Conservation (phyloP, 1,284 basidiomycete genomes). For the Laetiporus sulphureus region DNA sequence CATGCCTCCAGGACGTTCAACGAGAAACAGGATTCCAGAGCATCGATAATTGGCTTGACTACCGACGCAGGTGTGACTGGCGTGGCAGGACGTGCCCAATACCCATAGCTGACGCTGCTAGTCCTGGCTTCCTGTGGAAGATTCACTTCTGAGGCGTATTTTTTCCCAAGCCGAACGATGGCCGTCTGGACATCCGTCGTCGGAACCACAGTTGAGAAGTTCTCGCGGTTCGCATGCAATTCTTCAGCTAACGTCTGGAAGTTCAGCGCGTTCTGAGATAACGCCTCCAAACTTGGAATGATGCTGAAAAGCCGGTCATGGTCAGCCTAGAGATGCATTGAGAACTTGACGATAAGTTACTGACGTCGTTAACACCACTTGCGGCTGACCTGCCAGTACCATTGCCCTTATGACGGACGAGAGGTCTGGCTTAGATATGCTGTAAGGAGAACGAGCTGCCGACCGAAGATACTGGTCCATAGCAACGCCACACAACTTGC, state of each 20-base stretch:
- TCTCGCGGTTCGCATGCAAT: background rate
- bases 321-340: too few relatives aligned
- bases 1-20: slow-evolving; percentile 2
- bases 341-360: too few relatives aligned
- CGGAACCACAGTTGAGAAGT: background rate
- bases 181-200: background rate
- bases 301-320: background rate
- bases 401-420: background rate
- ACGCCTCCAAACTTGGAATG: slow-evolving; percentile 2
- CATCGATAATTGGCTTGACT: background rate
- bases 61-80: background rate
- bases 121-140: background rate
- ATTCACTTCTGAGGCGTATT: background rate
- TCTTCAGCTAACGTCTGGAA: background rate
- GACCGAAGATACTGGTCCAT: background rate
- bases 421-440: background rate
- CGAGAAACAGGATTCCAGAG: slow-evolving; percentile 4
- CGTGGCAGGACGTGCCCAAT: too few relatives aligned
- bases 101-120: too few relatives aligned
- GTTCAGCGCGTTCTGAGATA: background rate
- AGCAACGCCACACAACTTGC: background rate
- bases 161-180: background rate
- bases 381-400: background rate
- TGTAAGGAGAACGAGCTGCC: background rate
- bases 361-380: slow-evolving; percentile 1